Conservation (phyloP, 2,329 filamentous ascomycete species). For the Alternaria alternata region DNA sequence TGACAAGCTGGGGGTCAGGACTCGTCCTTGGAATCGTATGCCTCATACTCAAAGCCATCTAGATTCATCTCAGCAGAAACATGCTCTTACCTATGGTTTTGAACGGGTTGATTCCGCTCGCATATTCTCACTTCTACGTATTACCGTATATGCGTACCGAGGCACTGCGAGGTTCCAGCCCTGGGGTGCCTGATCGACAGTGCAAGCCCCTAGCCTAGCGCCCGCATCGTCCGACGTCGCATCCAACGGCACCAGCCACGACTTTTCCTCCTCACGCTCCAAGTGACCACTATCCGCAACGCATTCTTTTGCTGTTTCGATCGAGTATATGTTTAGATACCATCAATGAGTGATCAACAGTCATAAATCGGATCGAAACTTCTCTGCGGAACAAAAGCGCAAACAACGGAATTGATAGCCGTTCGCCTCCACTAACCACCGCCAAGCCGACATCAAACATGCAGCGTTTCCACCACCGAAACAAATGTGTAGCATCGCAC, state of each 20-base stretch:
- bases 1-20: neutral
- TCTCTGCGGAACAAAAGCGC: neutral
- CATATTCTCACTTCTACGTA: neutral
- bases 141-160: neutral
- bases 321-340: neutral
- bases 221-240: constrained; percentile 1
- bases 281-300: neutral
- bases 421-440: constrained; percentile 5
- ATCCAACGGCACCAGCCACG: neutral
- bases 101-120: neutral
- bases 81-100: neutral
- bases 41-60: neutral
- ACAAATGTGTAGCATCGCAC: constrained; percentile 34
- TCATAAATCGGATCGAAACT: neutral
- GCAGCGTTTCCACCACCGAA: constrained; percentile 37
- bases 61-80: neutral
- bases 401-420: neutral
- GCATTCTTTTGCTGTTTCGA: neutral
- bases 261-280: neutral
- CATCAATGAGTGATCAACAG: neutral
- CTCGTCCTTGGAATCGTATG: too few relatives aligned
- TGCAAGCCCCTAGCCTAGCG: constrained; percentile 2
- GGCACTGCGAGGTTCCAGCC: neutral
- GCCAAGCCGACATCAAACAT: constrained; percentile 33
- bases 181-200: neutral